Evolutionary conservation across 2,329 filamentous ascomycete species (phyloP), one percentile per base, ranked within the genome.

Genomic region (Aureobasidium lini): DNA sequence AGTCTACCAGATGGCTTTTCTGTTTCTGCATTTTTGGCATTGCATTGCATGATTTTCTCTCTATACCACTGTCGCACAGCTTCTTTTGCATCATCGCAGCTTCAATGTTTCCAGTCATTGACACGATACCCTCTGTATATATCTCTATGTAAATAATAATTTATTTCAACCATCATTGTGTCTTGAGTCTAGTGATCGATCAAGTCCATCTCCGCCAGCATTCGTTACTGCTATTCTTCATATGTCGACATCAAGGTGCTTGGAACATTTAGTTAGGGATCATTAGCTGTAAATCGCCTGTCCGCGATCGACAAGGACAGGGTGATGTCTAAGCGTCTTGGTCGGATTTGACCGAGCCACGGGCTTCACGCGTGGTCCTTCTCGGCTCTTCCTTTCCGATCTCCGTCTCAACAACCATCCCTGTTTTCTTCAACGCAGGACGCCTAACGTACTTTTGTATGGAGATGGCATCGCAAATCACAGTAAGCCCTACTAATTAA

Each of bases 51-150:
- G 42, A 44, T 44, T 44, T 46, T n/a, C 6, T n/a, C 0, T 7
- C 2, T 37, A 37, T 37, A 46, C 40, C 52, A 44, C 31, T 44
- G 13, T 23, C 23, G 10, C 37, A 31, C 31, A 56, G 52, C 52
- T 46, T 56, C 40, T 46, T 37, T 16, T 36, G 3, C 11, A 46
- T 29, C 9, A 4, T 36, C 16, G 52, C 6, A 1, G 52, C 23
- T 23, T 56, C 52, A 23, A 46, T 56, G 31, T 56, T 46, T 7
- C 15, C 52, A 36, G 52, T 56, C 52, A 37, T 46, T 29, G 48
- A 40, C 36, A 40, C 48, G 23, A n/a, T 29, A 18, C 5, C 4
- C 11, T 8, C 5, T 50, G 48, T 52, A 52, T 40, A 52, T 40
- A 52, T 8, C 15, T 46, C 42, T 37, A 6, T 37, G 15, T 23